Percentiles rank a stretch among this genome's conserved stretches.
These are phyloP conservation scores for Taiozyma sp. DNA, from an alignment of 1,139 yeast species.

Conservation along the genomic window DNA sequence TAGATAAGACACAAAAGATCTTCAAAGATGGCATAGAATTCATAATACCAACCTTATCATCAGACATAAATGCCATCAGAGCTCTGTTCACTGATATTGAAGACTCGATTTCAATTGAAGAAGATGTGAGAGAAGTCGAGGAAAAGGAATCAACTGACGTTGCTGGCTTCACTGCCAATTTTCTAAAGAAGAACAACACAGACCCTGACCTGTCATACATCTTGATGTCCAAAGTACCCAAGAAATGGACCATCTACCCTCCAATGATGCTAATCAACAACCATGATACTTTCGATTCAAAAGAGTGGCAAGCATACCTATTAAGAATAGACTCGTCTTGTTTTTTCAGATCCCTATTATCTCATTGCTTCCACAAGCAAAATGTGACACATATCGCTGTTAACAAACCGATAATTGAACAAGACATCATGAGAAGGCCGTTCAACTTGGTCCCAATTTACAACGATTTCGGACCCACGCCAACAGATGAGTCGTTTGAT, in stretches of 20 bases:
- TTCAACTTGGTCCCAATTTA: constrained; percentile 49
- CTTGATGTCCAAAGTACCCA: constrained; percentile 7
- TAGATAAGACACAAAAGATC: neutral
- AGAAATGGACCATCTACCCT: constrained; percentile 57
- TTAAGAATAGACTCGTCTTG: constrained; percentile 2
- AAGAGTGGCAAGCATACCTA: constrained; percentile 31
- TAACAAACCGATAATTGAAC: constrained; percentile 61
- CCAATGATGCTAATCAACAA: constrained; percentile 59
- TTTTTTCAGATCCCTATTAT: constrained; percentile 29
- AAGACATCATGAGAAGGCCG: constrained; percentile 60
- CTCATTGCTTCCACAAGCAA: constrained; percentile 17
- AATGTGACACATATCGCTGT: constrained; percentile 60
- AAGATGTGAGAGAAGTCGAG: neutral
- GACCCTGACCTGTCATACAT: neutral
- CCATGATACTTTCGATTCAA: constrained; percentile 34
- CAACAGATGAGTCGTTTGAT: constrained; percentile 23
- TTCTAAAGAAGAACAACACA: neutral
- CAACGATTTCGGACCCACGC: constrained; percentile 61
- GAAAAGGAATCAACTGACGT: neutral
- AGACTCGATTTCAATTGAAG: neutral
- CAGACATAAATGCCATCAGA: neutral
- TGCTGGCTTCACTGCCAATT: neutral
- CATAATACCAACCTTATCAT: constrained; percentile 1
- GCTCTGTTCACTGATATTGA: neutral
- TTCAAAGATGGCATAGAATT: neutral